These are phyloP conservation scores for Thermomyces lanuginosus DNA, from an alignment of 2,329 filamentous ascomycete species.

Conservation along the genomic window DNA sequence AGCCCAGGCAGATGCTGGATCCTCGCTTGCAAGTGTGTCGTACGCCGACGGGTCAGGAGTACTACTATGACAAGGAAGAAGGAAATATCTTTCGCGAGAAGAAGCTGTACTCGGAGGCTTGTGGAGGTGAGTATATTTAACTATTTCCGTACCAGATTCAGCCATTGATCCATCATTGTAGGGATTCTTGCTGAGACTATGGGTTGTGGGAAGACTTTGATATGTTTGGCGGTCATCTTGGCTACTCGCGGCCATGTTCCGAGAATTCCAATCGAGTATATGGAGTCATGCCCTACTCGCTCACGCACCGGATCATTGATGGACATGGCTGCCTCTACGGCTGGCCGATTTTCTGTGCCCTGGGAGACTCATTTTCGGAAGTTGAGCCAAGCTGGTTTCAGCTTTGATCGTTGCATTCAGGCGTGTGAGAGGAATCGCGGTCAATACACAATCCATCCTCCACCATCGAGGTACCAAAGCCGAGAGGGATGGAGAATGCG, in stretches of 20 bases:
- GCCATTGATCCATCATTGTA: constrained; percentile 6
- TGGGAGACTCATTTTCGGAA: constrained; percentile 51
- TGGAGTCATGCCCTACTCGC: constrained; percentile 28
- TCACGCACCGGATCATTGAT: constrained; percentile 44
- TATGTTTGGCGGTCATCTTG: constrained; percentile 61
- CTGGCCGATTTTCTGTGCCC: constrained; percentile 50
- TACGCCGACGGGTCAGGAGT: constrained; percentile 46
- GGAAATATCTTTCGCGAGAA: constrained; percentile 49
- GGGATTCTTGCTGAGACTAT: constrained; percentile 33
- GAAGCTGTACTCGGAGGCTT: constrained; percentile 53
- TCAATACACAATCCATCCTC: constrained; percentile 40
- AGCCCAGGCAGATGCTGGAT: constrained; percentile 50
- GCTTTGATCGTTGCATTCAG: constrained; percentile 39
- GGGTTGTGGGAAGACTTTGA: constrained; percentile 67
- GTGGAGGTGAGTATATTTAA: constrained; percentile 42
- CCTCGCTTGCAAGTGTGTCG: constrained; percentile 48
- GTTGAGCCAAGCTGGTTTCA: constrained; percentile 31
- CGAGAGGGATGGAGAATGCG: constrained; percentile 28
- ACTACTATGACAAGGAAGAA: constrained; percentile 54
- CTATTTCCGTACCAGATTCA: not conserved
- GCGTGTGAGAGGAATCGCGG: constrained; percentile 43
- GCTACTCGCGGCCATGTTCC: constrained; percentile 57
- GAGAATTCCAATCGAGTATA: constrained; percentile 46
- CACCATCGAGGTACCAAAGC: constrained; percentile 23
- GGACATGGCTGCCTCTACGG: constrained; percentile 58